Conservation (phyloP, 495 filamentous ascomycete genomes). For the Penicillium lividum region DNA sequence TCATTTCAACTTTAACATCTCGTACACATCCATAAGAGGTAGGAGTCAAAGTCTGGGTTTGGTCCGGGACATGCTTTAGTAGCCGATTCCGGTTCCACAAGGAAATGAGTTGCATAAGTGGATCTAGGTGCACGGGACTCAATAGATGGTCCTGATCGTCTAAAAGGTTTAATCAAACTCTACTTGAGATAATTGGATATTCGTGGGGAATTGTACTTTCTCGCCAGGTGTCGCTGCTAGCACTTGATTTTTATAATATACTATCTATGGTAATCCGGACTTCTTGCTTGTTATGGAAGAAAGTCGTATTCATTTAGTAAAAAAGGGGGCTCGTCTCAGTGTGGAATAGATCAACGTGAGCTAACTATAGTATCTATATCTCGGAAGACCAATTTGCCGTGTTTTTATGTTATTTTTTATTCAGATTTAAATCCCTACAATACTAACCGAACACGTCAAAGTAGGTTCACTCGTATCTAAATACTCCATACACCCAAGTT, state of each 20-base stretch:
- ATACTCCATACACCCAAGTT: neutral
- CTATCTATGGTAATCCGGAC: too few relatives aligned
- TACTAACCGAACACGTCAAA: neutral
- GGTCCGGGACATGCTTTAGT: neutral
- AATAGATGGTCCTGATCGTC: conserved; percentile 16
- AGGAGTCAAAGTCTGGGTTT: neutral
- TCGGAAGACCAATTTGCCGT: neutral
- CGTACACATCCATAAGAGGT: neutral
- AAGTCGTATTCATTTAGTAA: too few relatives aligned
- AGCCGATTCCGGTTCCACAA: neutral
- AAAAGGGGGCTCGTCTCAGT: too few relatives aligned
- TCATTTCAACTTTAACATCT: neutral
- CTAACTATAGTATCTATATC: too few relatives aligned
- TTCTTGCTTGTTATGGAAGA: too few relatives aligned
- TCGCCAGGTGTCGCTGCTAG: too few relatives aligned
- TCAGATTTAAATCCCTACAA: neutral
- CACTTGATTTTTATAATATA: too few relatives aligned
- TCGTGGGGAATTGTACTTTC: too few relatives aligned
- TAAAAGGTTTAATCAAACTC: conserved; percentile 10
- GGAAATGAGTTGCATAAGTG: conserved; percentile 22
- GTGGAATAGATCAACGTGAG: too few relatives aligned
- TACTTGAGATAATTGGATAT: neutral
- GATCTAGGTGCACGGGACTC: conserved; percentile 3
- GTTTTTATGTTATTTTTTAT: neutral
- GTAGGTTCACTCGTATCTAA: neutral